Evolutionary conservation across 495 filamentous ascomycete genomes (phyloP).

Genomic region (Podospora appendiculata): DNA sequence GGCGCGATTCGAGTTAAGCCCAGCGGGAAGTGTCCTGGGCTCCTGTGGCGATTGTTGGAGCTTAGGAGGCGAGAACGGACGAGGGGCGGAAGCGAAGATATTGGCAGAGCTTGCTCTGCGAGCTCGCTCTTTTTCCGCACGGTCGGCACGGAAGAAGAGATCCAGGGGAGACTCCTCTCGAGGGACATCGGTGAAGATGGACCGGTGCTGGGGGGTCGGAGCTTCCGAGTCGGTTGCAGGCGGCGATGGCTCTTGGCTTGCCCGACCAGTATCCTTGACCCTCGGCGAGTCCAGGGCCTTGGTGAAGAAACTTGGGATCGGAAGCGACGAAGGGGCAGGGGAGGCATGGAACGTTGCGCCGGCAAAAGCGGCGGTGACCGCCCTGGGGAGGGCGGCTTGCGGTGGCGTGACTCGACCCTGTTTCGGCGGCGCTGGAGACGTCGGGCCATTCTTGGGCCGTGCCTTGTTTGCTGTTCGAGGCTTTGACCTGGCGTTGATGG

Average conservation of each 20-base stretch:
- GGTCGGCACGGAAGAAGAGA: conserved; percentile 79
- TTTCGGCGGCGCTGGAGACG: conserved; percentile 27
- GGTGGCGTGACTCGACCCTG: conserved; percentile 34
- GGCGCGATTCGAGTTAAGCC: conserved; percentile 10
- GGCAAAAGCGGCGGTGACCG: conserved; percentile 62
- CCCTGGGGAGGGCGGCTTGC: conserved; percentile 20
- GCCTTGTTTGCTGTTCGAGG: conserved; percentile 25
- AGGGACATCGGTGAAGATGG: conserved; percentile 13
- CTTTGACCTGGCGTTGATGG: conserved; percentile 15
- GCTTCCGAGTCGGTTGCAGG: conserved; percentile 34
- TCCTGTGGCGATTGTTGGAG: conserved; percentile 27
- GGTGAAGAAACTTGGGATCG: conserved; percentile 87
- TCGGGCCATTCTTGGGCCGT: conserved; percentile 20
- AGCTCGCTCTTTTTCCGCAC: conserved; percentile 60
- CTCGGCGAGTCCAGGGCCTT: conserved; percentile 59
- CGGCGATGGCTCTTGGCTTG: conserved; percentile 28
- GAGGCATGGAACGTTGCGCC: conserved; percentile 95
- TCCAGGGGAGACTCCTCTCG: conserved; percentile 72
- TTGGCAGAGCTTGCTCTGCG: conserved; percentile 40
- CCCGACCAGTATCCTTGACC: conserved; percentile 21
- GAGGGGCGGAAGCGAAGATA: conserved; percentile 14
- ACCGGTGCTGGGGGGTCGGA: conserved; percentile 29
- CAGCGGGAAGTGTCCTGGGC: conserved; percentile 23
- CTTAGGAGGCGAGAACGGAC: conserved; percentile 28
- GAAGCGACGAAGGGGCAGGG: conserved; percentile 84